A percentile compares a stretch with the other conserved stretches of the same genome.
These are phyloP conservation scores for Kingdonia uniflora DNA, from an alignment of 164 flowering plant species.

Conservation along the genomic window DNA sequence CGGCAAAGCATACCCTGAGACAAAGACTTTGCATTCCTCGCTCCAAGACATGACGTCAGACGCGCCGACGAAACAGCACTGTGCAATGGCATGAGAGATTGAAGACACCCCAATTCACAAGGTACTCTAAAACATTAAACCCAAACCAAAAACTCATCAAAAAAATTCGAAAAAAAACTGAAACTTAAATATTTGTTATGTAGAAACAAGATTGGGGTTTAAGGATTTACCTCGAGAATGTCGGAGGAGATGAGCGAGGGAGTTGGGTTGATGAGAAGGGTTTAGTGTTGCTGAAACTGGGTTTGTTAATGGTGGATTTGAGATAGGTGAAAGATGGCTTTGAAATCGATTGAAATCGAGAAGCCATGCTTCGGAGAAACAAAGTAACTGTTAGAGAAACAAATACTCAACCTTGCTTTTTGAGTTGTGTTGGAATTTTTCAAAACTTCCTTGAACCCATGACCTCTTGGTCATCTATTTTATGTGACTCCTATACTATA, in stretches of 20 bases:
- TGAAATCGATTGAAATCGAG: slow-evolving; percentile 62
- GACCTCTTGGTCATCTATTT: no score
- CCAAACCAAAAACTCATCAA: background rate
- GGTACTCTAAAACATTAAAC: slow-evolving; percentile 32
- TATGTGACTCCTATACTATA: no score
- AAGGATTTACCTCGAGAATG: slow-evolving; percentile 29
- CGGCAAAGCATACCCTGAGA: slow-evolving; percentile 95
- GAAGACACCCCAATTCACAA: slow-evolving; percentile 44
- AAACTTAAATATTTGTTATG: no score
- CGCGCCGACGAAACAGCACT: slow-evolving; percentile 76
- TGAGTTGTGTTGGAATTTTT: no score
- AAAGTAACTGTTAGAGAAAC: no score
- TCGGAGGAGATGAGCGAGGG: slow-evolving; percentile 23
- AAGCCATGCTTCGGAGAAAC: slow-evolving; percentile 43
- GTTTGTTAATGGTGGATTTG: slow-evolving; percentile 38
- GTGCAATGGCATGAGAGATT: slow-evolving; percentile 75
- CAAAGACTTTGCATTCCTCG: slow-evolving; percentile 58
- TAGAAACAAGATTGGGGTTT: no score
- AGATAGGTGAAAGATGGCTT: slow-evolving; percentile 38
- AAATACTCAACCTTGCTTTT: no score
- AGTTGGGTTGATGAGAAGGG: no score
- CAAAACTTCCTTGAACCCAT: no score
- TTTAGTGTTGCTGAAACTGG: slow-evolving; percentile 30
- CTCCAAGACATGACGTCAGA: slow-evolving; percentile 87
- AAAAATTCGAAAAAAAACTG: slow-evolving; percentile 2